These are phyloP conservation scores for Diaporthe longicolla DNA, from an alignment of 2,329 filamentous ascomycete species.

Conservation along the genomic window DNA sequence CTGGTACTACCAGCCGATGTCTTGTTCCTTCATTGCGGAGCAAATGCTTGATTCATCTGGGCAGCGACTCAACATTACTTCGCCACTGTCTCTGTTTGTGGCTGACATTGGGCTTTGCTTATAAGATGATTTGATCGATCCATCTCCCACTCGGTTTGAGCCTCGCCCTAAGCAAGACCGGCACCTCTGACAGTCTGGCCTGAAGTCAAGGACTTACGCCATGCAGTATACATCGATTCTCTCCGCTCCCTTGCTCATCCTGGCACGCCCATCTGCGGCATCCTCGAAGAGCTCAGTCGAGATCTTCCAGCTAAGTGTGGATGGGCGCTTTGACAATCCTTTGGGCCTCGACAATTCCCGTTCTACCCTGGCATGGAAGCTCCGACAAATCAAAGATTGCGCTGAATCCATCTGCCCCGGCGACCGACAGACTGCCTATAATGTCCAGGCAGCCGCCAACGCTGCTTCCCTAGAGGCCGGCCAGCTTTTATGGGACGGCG, in stretches of 20 bases:
- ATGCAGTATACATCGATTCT: not conserved
- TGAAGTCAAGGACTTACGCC: not conserved
- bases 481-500: conserved; percentile 36
- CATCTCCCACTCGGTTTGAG: not conserved
- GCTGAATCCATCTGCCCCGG: conserved; percentile 30
- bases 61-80: not conserved
- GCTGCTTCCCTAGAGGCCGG: conserved; percentile 26
- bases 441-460: conserved; percentile 33
- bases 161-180: not conserved
- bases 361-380: conserved; percentile 36
- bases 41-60: not conserved
- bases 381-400: conserved; percentile 26
- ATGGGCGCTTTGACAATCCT: conserved; percentile 32
- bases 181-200: not conserved
- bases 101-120: not conserved
- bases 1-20: not conserved
- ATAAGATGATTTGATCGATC: not conserved
- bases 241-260: not conserved
- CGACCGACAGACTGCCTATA: conserved; percentile 38
- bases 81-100: not conserved
- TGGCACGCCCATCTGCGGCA: not conserved
- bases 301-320: conserved; percentile 35
- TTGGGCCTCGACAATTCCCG: conserved; percentile 35
- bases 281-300: not conserved
- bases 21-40: not conserved